Evolutionary conservation across 2,329 filamentous ascomycete species (phyloP), one percentile per base, ranked within the genome.

Genomic region (Epichloe gansuensis): DNA sequence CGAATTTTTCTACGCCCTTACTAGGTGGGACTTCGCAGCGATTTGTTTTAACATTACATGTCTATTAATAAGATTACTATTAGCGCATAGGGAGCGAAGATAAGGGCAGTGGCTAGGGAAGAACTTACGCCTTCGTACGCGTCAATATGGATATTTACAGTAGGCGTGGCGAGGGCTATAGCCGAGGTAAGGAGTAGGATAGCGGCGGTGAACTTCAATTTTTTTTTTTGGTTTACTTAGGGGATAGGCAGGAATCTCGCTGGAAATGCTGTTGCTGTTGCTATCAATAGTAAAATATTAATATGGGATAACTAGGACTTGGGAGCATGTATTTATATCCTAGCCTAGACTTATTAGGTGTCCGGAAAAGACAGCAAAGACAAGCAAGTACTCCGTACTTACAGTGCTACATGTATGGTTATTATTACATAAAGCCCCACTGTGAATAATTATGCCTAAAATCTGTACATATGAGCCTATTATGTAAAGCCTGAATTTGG

Each of bases 131-230:
- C 48, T 15, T 50, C 39, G 12, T 38, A 21, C 17, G 17, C 17
- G 17, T 21, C 17, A 21, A 21, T 21, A 21, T 21, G 17, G 17
- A 21, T 21, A 21, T 21, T 21, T 21, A 2, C 48, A 8, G 48
- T 28, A 15, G 52, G 39, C 13, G 43, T 42, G 21, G 38, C 48
- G n/a, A 45, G n/a, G 25, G 31, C 48, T 5, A 50, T 38, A 21
- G 48, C 38, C 6, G 48, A 43, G 23, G 48, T 44, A 25, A 50
- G 44, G 48, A 50, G 48, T 6, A 50, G 39, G 42, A 44, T 7
- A 21, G n/a, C 48, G 38, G 48, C 39, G 48, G 25, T 13, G 48
- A 43, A 50, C 39, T 44, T 50, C 48, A 50, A n/a, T n/a, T 50
- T 2, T 50, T 50, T 1, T 50, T 50, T 21, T 21, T 21, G 17